Evolutionary conservation across 345 rosid genomes (phyloP).

Genomic region (Linum lewisii): DNA sequence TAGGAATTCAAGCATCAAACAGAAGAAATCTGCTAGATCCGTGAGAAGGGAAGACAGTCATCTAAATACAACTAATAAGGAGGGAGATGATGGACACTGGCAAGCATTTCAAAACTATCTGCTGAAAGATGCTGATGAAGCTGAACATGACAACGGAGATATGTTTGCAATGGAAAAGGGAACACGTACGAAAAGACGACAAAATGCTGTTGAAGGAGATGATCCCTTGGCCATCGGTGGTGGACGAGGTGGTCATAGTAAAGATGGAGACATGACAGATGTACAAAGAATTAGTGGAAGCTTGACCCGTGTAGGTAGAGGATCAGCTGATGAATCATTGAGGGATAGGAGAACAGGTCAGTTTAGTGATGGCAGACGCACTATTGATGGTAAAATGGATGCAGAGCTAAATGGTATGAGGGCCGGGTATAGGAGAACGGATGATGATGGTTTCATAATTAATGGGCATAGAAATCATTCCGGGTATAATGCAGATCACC

Average conservation of each 20-base stretch:
- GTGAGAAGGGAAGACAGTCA: conserved; percentile 27
- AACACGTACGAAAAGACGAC: conserved; percentile 38
- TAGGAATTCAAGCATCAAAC: conserved; percentile 15
- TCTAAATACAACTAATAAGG: conserved; percentile 27
- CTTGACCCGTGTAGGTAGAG: conserved; percentile 30
- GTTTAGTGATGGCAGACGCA: conserved; percentile 25
- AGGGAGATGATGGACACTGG: conserved; percentile 67
- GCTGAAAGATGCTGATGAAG: conserved; percentile 73
- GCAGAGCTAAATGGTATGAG: conserved; percentile 36
- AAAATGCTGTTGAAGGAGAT: conserved; percentile 24
- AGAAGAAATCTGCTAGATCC: conserved; percentile 25
- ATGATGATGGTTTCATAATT: conserved; percentile 48
- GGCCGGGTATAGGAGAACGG: conserved; percentile 29
- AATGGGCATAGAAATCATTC: conserved; percentile 27
- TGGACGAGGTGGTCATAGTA: conserved; percentile 36
- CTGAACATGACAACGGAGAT: conserved; percentile 35
- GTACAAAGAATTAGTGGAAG: conserved; percentile 42
- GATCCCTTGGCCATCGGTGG: conserved; percentile 51
- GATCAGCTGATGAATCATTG: conserved; percentile 48
- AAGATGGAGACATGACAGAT: conserved; percentile 33
- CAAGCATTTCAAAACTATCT: conserved; percentile 75
- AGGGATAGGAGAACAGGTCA: conserved; percentile 29
- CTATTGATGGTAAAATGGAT: too few relatives aligned
- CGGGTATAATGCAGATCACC: conserved; percentile 28
- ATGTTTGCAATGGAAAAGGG: conserved; percentile 60